phyloP scores from a whole-genome alignment of 805 yeast genomes.

The Candida michaelii region DNA sequence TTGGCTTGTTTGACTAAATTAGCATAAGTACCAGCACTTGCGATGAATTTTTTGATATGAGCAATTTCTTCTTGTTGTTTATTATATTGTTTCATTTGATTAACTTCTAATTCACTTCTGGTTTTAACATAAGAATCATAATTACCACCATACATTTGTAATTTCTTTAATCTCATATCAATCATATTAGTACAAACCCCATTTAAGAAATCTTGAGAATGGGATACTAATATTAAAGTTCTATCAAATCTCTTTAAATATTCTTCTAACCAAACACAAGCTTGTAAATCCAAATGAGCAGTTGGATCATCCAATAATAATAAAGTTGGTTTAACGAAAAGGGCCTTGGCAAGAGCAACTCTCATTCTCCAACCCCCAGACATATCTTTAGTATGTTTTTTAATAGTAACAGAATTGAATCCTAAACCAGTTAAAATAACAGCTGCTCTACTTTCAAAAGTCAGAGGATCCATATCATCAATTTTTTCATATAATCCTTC shows the following conservation, averaged over 20 bases:
- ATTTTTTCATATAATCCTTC: slow-evolving; percentile 93
- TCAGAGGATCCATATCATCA: slow-evolving; percentile 92
- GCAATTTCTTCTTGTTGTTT: slow-evolving; percentile 99
- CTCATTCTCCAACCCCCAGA: slow-evolving; percentile 99
- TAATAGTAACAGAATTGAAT: slow-evolving; percentile 81
- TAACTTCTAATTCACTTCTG: slow-evolving; percentile 87
- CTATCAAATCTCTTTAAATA: slow-evolving; percentile 93
- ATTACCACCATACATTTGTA: slow-evolving; percentile 91
- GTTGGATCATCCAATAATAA: slow-evolving; percentile 97
- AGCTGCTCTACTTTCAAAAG: slow-evolving; percentile 96
- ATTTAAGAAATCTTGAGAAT: slow-evolving; percentile 98
- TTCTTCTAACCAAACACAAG: slow-evolving; percentile 99
- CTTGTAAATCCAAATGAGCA: slow-evolving; percentile 98
- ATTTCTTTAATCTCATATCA: slow-evolving; percentile 86
- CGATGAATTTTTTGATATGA: slow-evolving; percentile 97
- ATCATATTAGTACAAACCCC: slow-evolving; percentile 98
- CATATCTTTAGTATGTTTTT: slow-evolving; percentile 96
- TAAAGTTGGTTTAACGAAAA: slow-evolving; percentile 96
- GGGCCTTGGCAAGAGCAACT: slow-evolving; percentile 96
- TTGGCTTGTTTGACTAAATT: slow-evolving; percentile 98
- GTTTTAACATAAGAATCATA: slow-evolving; percentile 97
- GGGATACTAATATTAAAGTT: slow-evolving; percentile 90
- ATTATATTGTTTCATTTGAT: slow-evolving; percentile 95
- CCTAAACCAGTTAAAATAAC: slow-evolving; percentile 95
- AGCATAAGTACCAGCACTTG: slow-evolving; percentile 99